phyloP scores from a whole-genome alignment of 768 basidiomycete species.

The Boletus huronensis region DNA sequence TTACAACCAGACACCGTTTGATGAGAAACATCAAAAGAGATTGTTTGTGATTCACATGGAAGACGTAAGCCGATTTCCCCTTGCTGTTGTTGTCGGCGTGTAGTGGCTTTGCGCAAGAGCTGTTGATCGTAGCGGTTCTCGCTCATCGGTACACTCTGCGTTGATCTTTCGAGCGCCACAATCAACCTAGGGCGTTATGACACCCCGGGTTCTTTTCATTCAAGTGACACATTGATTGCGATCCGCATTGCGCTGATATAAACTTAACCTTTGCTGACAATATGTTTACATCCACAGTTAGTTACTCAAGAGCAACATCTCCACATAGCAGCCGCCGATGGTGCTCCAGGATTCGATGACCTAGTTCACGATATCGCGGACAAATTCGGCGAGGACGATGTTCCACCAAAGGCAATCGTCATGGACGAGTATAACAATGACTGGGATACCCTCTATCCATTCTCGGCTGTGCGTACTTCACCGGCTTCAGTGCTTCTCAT shows the following conservation, averaged over 20 bases:
- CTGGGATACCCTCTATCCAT: conserved; percentile 86
- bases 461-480: conserved; percentile 54
- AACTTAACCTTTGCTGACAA: neutral
- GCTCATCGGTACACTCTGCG: neutral
- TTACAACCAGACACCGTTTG: conserved; percentile 61
- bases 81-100: neutral
- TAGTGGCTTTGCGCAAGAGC: neutral
- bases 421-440: conserved; percentile 81
- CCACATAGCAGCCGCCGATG: conserved; percentile 80
- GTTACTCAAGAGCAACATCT: conserved; percentile 68
- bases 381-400: conserved; percentile 50
- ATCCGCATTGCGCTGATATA: neutral
- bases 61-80: conserved; percentile 53
- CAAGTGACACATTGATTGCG: neutral
- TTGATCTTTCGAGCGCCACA: neutral
- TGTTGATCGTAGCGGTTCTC: neutral
- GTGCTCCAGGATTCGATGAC: conserved; percentile 67
- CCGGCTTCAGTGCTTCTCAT: neutral
- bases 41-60: conserved; percentile 81
- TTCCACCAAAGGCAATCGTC: conserved; percentile 41
- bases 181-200: neutral
- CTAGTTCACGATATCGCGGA: conserved; percentile 60
- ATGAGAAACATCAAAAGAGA: conserved; percentile 82
- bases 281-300: conserved; percentile 42
- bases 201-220: neutral